A percentile compares a stretch with the other conserved stretches of the same genome.
phyloP scores from a whole-genome alignment of 352 stramenopile genomes.

The Phytophthora boehmeriae region DNA sequence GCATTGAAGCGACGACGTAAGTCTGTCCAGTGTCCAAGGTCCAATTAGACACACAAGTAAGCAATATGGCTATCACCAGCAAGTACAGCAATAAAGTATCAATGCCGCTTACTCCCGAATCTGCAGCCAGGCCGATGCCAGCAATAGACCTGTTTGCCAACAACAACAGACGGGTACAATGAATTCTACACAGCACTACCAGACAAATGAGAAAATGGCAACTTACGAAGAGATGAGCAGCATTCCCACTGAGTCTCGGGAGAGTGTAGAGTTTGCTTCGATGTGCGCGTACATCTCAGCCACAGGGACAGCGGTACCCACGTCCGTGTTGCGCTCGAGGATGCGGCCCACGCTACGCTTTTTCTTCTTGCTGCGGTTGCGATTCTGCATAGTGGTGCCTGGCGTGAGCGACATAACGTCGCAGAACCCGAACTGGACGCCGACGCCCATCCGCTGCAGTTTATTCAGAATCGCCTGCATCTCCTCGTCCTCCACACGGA shows the following conservation, averaged over 20 bases:
- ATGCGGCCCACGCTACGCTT: conserved; percentile 71
- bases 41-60: not conserved
- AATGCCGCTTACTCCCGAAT: conserved; percentile 54
- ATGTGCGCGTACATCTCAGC: conserved; percentile 89
- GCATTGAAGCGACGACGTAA: conserved; percentile 88
- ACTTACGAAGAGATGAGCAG: conserved; percentile 85
- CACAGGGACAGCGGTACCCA: conserved; percentile 83
- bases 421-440: conserved; percentile 87
- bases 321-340: conserved; percentile 78
- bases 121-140: conserved; percentile 78
- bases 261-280: conserved; percentile 82
- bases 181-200: not conserved
- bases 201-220: conserved; percentile 1
- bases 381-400: conserved; percentile 78
- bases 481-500: conserved; percentile 83
- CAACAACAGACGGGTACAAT: conserved; percentile 5
- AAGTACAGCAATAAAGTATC: not conserved
- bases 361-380: conserved; percentile 48
- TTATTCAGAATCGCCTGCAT: conserved; percentile 87
- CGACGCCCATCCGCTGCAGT: conserved; percentile 81
- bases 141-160: conserved; percentile 62
- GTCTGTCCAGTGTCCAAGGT: conserved; percentile 50
- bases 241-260: conserved; percentile 84
- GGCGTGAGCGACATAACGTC: conserved; percentile 90
- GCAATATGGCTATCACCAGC: conserved; percentile 5